Evolutionary conservation across 345 rosid genomes (phyloP).

Genomic region (Theobroma cacao): DNA sequence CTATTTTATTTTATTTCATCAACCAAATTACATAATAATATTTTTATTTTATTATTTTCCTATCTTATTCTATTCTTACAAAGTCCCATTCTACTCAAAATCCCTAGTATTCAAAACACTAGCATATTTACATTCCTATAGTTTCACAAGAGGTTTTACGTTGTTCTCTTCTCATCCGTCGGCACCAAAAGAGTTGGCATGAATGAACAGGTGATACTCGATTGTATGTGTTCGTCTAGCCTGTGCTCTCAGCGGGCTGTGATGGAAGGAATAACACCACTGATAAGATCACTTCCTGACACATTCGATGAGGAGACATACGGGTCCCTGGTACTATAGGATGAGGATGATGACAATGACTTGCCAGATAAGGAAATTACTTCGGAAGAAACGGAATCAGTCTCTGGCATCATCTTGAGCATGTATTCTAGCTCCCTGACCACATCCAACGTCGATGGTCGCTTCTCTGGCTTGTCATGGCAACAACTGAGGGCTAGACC

Average conservation of each 20-base stretch:
- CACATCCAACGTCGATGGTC: slow-evolving; percentile 68
- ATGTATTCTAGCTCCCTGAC: slow-evolving; percentile 77
- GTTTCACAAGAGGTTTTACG: too few relatives aligned
- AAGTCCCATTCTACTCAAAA: too few relatives aligned
- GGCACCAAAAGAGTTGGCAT: too few relatives aligned
- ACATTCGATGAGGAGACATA: slow-evolving; percentile 31
- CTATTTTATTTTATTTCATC: too few relatives aligned
- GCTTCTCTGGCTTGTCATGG: slow-evolving; percentile 57
- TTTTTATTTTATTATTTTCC: too few relatives aligned
- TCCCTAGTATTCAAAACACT: too few relatives aligned
- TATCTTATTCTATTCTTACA: too few relatives aligned
- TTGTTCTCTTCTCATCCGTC: too few relatives aligned
- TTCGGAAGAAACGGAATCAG: slow-evolving; percentile 30
- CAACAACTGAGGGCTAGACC: slow-evolving; percentile 66
- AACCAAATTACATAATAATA: too few relatives aligned
- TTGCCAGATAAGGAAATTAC: slow-evolving; percentile 30
- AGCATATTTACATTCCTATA: too few relatives aligned
- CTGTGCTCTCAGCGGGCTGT: slow-evolving; percentile 55
- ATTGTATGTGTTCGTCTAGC: background rate
- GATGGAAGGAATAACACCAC: slow-evolving; percentile 54
- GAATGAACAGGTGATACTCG: too few relatives aligned
- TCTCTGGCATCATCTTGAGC: slow-evolving; percentile 47
- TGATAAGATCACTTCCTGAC: slow-evolving; percentile 65
- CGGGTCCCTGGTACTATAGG: slow-evolving; percentile 25
- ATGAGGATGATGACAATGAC: slow-evolving; percentile 36